Evolutionary conservation across 2,329 filamentous ascomycete genomes (phyloP), one percentile per base, ranked within the genome.

Genomic region (Penicillium expansum): DNA sequence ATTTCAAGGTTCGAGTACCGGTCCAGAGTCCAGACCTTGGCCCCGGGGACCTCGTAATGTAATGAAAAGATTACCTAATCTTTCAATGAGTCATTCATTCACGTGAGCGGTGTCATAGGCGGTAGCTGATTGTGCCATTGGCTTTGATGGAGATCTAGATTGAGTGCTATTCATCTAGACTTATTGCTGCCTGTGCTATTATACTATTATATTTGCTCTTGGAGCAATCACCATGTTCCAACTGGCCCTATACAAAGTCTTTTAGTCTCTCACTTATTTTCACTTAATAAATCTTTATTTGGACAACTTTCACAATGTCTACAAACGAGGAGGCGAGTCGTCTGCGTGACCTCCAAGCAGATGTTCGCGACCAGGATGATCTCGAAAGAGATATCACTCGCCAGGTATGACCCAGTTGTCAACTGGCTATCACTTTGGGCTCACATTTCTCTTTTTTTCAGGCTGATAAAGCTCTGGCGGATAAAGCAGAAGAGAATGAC

Each of bases 301-400:
- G 27, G 30, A 30, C 32, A 11, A 50, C 13, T 13, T 33, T 30
- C 24, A 55, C 16, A 10, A 62, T 58, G 62, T 52, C 48, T 41
- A 48, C 50, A 10, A 47, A 58, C 30, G 83, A 85, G 60, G 87
- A 90, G 67, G 82, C 82, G 41, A 79, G 80, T 50, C 82, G 83
- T 20, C 76, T 92, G 29, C 79, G 81, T 56, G 82, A 82, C 42
- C 76, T 92, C 39, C 86, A 88, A 5, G 83, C 86, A 50, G 82
- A 87, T 56, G 85, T 94, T 22, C 86, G 91, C 56, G 86, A 96
- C 67, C 93, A 97, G 72, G 88, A 92, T 76, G 92, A 97, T 57
- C 78, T 97, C 20, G 93, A 97, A 74, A 84, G 91, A 60, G 92
- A 96, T 68, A 95, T 97, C 61, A 82, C 84, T 29, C 80, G 81